These are phyloP conservation scores for Centella asiatica DNA, from an alignment of 129 eudicot species.

Conservation along the genomic window DNA sequence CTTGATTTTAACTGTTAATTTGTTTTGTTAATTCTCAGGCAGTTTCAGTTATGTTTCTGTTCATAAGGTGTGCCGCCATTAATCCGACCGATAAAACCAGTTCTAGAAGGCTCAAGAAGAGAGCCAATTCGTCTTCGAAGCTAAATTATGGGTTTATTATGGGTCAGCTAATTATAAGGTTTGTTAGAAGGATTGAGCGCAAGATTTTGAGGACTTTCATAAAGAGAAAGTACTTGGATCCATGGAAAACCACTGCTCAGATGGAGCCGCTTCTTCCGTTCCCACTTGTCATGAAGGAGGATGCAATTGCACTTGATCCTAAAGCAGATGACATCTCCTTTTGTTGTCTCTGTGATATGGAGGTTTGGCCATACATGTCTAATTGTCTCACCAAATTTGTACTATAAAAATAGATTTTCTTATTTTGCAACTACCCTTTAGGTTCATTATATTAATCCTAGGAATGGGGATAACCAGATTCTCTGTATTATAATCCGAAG, in stretches of 20 bases:
- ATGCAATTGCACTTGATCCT: conserved; percentile 46
- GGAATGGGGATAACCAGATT: too few relatives aligned
- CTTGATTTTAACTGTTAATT: not conserved
- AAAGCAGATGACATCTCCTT: conserved; percentile 63
- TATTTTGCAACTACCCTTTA: too few relatives aligned
- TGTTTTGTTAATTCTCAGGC: conserved; percentile 44
- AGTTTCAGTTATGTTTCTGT: conserved; percentile 55
- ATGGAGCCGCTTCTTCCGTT: conserved; percentile 78
- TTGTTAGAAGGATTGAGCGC: conserved; percentile 64
- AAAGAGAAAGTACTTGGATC: conserved; percentile 75
- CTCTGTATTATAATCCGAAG: too few relatives aligned
- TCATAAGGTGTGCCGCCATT: conserved; percentile 64
- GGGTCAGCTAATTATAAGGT: conserved; percentile 46
- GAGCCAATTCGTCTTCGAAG: conserved; percentile 22
- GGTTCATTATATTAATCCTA: too few relatives aligned
- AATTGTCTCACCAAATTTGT: not conserved
- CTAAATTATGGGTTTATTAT: conserved; percentile 55
- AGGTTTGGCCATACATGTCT: conserved; percentile 32
- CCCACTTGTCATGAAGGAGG: conserved; percentile 74
- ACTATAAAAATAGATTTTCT: not conserved
- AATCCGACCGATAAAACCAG: conserved; percentile 62
- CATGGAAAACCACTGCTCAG: conserved; percentile 51
- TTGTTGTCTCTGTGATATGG: conserved; percentile 71
- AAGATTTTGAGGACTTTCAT: conserved; percentile 60
- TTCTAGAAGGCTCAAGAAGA: conserved; percentile 37